These are phyloP conservation scores for Daldinia vernicosa DNA, from an alignment of 495 filamentous ascomycete species.

Conservation along the genomic window DNA sequence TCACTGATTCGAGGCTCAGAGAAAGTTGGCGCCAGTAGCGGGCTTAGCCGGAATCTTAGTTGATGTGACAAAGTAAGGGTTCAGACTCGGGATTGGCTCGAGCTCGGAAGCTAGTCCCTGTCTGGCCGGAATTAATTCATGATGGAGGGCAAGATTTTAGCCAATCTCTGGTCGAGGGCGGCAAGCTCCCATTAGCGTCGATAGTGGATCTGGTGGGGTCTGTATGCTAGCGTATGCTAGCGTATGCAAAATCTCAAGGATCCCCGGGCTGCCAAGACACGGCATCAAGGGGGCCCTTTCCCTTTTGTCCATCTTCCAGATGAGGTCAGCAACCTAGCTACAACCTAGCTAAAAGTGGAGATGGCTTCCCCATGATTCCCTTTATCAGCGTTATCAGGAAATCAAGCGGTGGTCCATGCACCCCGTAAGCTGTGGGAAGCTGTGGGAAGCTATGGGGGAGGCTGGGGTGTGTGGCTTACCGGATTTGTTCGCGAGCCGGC, in stretches of 20 bases:
- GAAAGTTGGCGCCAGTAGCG: slow-evolving; percentile 44
- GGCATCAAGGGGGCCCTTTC: slow-evolving; percentile 45
- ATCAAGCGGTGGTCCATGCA: slow-evolving; percentile 41
- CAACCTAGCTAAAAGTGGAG: slow-evolving; percentile 11
- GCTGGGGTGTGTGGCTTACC: slow-evolving; percentile 34
- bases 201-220: slow-evolving; percentile 34
- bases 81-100: slow-evolving; percentile 40
- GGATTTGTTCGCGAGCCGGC: slow-evolving; percentile 30
- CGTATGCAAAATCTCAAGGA: slow-evolving; percentile 42
- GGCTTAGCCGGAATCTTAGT: slow-evolving; percentile 42
- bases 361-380: slow-evolving; percentile 32
- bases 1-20: slow-evolving; percentile 39
- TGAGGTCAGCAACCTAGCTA: slow-evolving; percentile 29
- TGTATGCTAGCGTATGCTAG: slow-evolving; percentile 36
- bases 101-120: slow-evolving; percentile 43
- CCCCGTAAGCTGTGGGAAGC: slow-evolving; percentile 11
- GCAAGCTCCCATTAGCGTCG: slow-evolving; percentile 48
- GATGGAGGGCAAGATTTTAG: slow-evolving; percentile 34
- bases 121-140: slow-evolving; percentile 38
- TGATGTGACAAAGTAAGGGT: slow-evolving; percentile 45
- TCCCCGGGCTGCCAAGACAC: slow-evolving; percentile 39
- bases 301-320: slow-evolving; percentile 45
- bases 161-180: slow-evolving; percentile 45
- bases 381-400: slow-evolving; percentile 30
- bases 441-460: slow-evolving; percentile 1